phyloP scores from a whole-genome alignment of 1,284 basidiomycete species.

The Bondarzewia mesenterica region DNA sequence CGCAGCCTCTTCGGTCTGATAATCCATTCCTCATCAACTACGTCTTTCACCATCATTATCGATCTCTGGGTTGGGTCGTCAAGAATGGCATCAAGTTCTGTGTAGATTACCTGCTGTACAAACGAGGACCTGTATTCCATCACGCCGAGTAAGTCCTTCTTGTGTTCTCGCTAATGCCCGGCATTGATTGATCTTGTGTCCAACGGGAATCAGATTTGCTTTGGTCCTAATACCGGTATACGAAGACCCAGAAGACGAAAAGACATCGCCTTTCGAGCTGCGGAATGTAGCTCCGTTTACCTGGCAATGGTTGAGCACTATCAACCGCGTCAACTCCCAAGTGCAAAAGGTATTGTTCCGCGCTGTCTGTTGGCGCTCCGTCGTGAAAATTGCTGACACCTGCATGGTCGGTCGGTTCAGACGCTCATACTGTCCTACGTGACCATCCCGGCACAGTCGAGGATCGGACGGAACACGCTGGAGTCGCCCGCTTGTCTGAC shows the following conservation, averaged over 20 bases:
- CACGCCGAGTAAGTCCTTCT: conserved; percentile 79
- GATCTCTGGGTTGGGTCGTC: conserved; percentile 97
- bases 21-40: conserved; percentile 93
- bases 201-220: conserved; percentile 64
- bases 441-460: conserved; percentile 70
- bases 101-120: conserved; percentile 91
- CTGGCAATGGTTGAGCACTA: conserved; percentile 96
- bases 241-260: conserved; percentile 69
- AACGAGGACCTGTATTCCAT: conserved; percentile 88
- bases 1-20: conserved; percentile 50
- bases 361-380: background rate
- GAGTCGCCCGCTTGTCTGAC: conserved; percentile 62
- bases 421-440: conserved; percentile 88
- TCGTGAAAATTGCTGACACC: conserved; percentile 4
- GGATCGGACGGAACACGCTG: conserved; percentile 44
- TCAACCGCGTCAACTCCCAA: conserved; percentile 95
- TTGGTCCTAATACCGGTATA: conserved; percentile 86
- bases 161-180: background rate
- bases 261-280: conserved; percentile 50
- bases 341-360: conserved; percentile 77
- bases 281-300: conserved; percentile 66
- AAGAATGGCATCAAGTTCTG: conserved; percentile 97
- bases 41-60: conserved; percentile 89
- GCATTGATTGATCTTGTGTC: background rate
- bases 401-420: conserved; percentile 30